These are phyloP conservation scores for Hericium erinaceus DNA, from an alignment of 768 basidiomycete genomes.

Conservation along the genomic window DNA sequence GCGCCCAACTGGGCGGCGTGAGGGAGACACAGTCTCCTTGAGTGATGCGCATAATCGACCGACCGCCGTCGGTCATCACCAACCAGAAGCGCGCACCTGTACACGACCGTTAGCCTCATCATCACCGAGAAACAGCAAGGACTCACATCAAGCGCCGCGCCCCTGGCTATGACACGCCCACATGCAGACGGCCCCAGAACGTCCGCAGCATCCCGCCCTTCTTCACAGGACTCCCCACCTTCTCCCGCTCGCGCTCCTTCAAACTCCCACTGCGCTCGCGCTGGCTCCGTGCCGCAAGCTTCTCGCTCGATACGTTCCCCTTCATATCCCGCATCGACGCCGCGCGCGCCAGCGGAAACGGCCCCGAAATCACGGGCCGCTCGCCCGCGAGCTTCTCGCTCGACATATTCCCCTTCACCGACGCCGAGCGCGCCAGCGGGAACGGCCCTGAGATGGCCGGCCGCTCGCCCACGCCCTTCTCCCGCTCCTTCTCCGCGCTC, in stretches of 20 bases:
- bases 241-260: slow-evolving; percentile 5
- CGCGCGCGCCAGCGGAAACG: slow-evolving; percentile 19
- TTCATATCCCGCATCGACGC: neutral
- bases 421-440: slow-evolving; percentile 17
- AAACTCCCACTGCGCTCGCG: neutral
- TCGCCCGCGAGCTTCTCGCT: slow-evolving; percentile 2
- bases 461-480: slow-evolving; percentile 10
- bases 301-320: slow-evolving; percentile 11
- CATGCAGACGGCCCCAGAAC: slow-evolving; percentile 14
- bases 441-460: slow-evolving; percentile 25
- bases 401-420: slow-evolving; percentile 5
- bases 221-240: slow-evolving; percentile 7
- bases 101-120: too few species aligned
- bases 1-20: too few species aligned
- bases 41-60: too few species aligned
- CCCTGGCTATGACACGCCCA: slow-evolving; percentile 9
- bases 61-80: too few species aligned
- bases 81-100: too few species aligned
- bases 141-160: slow-evolving; percentile 7
- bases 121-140: neutral
- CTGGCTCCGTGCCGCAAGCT: neutral
- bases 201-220: slow-evolving; percentile 22
- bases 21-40: too few species aligned
- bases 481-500: slow-evolving; percentile 8
- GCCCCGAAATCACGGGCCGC: slow-evolving; percentile 24